Evolutionary conservation across 306 rosid species (phyloP), one percentile per base, ranked within the genome.

Genomic region (Dryas octopetala): DNA sequence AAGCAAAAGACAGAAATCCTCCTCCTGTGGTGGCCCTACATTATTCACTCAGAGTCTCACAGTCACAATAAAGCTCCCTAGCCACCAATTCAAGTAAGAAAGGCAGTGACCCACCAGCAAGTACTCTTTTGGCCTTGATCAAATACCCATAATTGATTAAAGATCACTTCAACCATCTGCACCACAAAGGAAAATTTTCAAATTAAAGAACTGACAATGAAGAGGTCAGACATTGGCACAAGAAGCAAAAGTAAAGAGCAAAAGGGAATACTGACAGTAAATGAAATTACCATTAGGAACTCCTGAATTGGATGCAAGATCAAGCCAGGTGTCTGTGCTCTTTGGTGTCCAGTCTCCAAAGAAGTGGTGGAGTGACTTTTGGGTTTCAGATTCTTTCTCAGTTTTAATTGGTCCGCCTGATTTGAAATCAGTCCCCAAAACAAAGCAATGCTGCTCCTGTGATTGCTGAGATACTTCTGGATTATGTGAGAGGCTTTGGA

Each of bases 291-390:
- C 91, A 64, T 79, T 53, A 45, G 78, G 88, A 65, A 86, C 82
- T 78, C 88, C 90, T 77, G 97, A 89, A 88, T 85, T 89, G 84
- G 97, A 84, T 68, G 99, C 91, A 83, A 96, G 97, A 85, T 96
- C 99, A 62, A 96, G 96, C 99, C 98, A 96, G 62, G 97, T 88
- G 70, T 92, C 97, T 17, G 98, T 76, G 89, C 81, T 85, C 89
- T 96, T 96, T 69, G 89, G 85, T 62, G 97, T 87, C 92, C 99
- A 96, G 54, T 92, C 99, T 14, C 89, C 93, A 86, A 96, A 92
- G 89, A 96, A 96, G 64, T 91, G 99, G 77, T 89, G 99, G 67
- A 96, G 92, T 55, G 97, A 93, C 84, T 86, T 96, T 49, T 89
- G 93, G 67, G 90, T 84, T 71, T 90, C 97, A 70, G 81, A 67